phyloP scores from a whole-genome alignment of 2,329 filamentous ascomycete species.

The Nothophoma quercina region DNA sequence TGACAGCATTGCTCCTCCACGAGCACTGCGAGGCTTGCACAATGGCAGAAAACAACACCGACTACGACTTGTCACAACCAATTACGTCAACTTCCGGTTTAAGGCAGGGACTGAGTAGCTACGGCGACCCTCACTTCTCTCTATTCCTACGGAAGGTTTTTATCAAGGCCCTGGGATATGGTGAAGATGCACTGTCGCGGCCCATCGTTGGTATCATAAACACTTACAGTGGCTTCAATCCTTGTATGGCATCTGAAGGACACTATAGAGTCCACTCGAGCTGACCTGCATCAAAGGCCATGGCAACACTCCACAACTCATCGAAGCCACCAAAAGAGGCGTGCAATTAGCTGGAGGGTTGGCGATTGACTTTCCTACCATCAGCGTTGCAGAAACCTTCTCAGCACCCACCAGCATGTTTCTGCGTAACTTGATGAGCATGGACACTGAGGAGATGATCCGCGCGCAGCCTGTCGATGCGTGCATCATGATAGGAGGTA shows the following conservation, averaged over 20 bases:
- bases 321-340: conserved; percentile 74
- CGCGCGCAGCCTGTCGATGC: conserved; percentile 74
- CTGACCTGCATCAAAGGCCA: conserved; percentile 55
- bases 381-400: conserved; percentile 75
- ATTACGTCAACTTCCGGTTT: conserved; percentile 62
- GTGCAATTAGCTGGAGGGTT: conserved; percentile 72
- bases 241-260: conserved; percentile 53
- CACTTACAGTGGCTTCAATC: conserved; percentile 76
- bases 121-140: conserved; percentile 78
- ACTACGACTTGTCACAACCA: conserved; percentile 67
- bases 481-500: conserved; percentile 71
- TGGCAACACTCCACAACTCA: conserved; percentile 73
- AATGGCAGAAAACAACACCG: conserved; percentile 26
- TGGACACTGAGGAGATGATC: conserved; percentile 84
- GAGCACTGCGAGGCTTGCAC: neutral
- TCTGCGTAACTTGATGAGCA: conserved; percentile 76
- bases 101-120: conserved; percentile 70
- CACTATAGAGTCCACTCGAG: neutral
- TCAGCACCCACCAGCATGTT: conserved; percentile 78
- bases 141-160: conserved; percentile 78
- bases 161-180: conserved; percentile 78
- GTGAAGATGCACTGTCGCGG: conserved; percentile 72
- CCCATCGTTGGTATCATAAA: conserved; percentile 80
- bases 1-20: neutral
- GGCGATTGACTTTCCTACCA: conserved; percentile 76